A percentile compares a stretch with the other conserved stretches of the same genome.
These are phyloP conservation scores for Silene vulgaris DNA, from an alignment of 179 eudicot genomes.

Conservation along the genomic window DNA sequence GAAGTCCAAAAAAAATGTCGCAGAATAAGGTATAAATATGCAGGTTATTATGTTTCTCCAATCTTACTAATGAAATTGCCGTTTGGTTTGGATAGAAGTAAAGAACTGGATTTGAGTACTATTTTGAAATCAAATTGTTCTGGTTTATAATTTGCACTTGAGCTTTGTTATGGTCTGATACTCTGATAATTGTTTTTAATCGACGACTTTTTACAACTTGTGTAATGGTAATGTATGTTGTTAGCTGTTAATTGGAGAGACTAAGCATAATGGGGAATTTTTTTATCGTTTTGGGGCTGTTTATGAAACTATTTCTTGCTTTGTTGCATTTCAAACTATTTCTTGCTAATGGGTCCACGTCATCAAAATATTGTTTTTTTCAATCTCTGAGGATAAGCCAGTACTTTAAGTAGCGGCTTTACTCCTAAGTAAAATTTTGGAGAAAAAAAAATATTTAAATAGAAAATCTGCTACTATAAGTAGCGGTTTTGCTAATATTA, in stretches of 20 bases:
- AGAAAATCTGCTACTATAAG: no score
- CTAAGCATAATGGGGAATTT: background rate
- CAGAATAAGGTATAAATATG: constrained; percentile 51
- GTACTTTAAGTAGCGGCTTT: no score
- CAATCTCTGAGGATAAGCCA: no score
- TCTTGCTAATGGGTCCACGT: no score
- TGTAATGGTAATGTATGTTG: background rate
- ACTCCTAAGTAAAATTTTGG: no score
- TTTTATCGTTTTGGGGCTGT: no score
- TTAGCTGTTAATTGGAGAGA: background rate
- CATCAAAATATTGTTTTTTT: no score
- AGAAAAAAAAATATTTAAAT: no score
- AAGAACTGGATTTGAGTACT: constrained; percentile 1
- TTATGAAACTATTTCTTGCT: no score
- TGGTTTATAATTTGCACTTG: constrained; percentile 7
- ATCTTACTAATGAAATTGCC: background rate
- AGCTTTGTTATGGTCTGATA: background rate
- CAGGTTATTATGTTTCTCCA: constrained; percentile 2
- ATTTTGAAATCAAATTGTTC: no score
- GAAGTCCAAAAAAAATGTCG: constrained; percentile 42
- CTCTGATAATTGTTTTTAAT: background rate
- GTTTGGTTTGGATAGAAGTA: background rate
- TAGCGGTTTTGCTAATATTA: no score
- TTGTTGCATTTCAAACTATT: no score
- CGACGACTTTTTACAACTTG: background rate